Conservation (phyloP, 1,139 yeast genomes). For the Saccharomyces pastorianus region DNA sequence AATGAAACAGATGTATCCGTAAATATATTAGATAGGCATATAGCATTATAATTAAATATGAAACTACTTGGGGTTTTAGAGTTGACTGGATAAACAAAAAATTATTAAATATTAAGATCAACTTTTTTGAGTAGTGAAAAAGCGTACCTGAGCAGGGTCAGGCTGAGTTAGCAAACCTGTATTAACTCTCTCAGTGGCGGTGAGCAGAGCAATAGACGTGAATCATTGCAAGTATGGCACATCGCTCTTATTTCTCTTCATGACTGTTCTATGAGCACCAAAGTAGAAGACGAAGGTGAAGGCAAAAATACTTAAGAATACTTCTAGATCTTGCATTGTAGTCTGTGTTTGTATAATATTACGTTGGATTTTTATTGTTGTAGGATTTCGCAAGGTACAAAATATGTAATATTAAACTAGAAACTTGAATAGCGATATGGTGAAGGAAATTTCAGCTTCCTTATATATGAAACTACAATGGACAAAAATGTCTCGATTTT, state of each 20-base stretch:
- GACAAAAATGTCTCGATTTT: not conserved
- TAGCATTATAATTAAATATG: not conserved
- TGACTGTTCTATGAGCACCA: conserved; percentile 11
- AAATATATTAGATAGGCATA: not conserved
- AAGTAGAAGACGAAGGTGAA: conserved; percentile 10
- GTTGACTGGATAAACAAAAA: not conserved
- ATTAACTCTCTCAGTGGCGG: not conserved
- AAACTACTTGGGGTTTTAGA: not conserved
- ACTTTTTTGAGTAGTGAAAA: not conserved
- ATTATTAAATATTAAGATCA: not conserved
- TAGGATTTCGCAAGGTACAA: not conserved
- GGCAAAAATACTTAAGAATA: conserved; percentile 10
- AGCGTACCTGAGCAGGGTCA: not conserved
- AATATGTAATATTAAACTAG: not conserved
- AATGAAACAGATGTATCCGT: not conserved
- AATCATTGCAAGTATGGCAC: conserved; percentile 9
- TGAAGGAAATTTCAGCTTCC: not conserved
- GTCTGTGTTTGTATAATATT: not conserved
- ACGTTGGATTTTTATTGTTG: not conserved
- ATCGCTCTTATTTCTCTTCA: conserved; percentile 12
- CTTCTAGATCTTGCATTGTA: conserved; percentile 11
- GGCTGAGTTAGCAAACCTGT: not conserved
- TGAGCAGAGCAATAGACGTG: not conserved
- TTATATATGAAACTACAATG: not conserved
- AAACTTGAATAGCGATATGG: not conserved